phyloP scores from a whole-genome alignment of 805 yeast species.

The Zygosaccharomyces gambellarensis region DNA sequence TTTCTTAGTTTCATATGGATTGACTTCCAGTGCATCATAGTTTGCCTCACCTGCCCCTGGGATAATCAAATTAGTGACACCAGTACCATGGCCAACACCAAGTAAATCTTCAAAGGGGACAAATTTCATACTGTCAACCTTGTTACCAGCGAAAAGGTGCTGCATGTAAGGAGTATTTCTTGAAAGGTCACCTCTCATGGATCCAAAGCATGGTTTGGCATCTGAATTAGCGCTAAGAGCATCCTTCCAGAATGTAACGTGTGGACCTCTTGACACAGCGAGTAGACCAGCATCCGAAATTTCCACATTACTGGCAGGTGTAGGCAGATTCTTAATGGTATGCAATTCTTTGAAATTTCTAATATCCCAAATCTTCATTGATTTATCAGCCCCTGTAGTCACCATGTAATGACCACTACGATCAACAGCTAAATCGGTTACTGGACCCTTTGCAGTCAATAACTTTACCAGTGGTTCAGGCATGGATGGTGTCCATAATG shows the following conservation, averaged over 20 bases:
- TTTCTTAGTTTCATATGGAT: slow-evolving; percentile 86
- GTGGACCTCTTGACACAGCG: slow-evolving; percentile 94
- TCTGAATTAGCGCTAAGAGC: slow-evolving; percentile 42
- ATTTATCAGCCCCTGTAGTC: slow-evolving; percentile 80
- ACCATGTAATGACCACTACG: slow-evolving; percentile 94
- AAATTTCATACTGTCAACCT: slow-evolving; percentile 59
- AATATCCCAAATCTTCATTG: slow-evolving; percentile 88
- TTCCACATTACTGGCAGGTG: slow-evolving; percentile 75
- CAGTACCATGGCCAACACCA: slow-evolving; percentile 77
- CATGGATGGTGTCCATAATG: slow-evolving; percentile 91
- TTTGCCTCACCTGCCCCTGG: slow-evolving; percentile 99
- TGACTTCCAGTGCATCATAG: slow-evolving; percentile 86
- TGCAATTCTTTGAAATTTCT: slow-evolving; percentile 76
- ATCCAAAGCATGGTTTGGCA: slow-evolving; percentile 49
- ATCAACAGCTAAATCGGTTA: slow-evolving; percentile 77
- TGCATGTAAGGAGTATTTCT: slow-evolving; percentile 82
- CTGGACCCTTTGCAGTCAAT: slow-evolving; percentile 80
- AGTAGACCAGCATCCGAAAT: slow-evolving; percentile 85
- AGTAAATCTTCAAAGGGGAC: slow-evolving; percentile 97
- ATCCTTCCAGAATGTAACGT: slow-evolving; percentile 92
- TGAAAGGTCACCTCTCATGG: slow-evolving; percentile 31
- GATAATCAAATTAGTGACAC: slow-evolving; percentile 77
- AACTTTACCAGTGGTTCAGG: slow-evolving; percentile 79
- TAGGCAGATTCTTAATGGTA: slow-evolving; percentile 56
- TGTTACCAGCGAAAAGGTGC: slow-evolving; percentile 76